Base-by-base conservation (phyloP, 768 basidiomycete genomes). In the Hygrophorus pudorinus region DNA sequence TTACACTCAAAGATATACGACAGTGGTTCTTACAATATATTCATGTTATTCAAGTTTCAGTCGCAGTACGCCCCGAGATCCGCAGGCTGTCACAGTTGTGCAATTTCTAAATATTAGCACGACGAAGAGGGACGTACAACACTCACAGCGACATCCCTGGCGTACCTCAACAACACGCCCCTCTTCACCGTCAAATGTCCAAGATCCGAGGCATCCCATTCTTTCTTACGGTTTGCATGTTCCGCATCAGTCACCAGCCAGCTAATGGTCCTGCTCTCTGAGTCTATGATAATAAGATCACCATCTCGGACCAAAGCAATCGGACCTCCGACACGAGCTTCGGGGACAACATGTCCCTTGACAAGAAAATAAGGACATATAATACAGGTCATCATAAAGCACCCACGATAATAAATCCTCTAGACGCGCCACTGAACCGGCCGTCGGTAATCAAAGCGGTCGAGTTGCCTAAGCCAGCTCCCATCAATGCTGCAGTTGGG, bases 391-490 rank as follows among this genome's bases (percentile, higher is more conserved):
- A n/a, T n/a, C 11, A 20, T 17, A 13, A 71, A 68, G 45, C 77
- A 68, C 47, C 81, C 76, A 29, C 78, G 63, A 69, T 69, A 41
- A 74, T 72, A 56, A 70, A 74, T 9, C 70, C 71, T 35, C 64
- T 60, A 51, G 65, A 85, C 2, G 88, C 89, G 12, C 89, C 89
- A 14, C 84, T 86, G 71, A 92, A 92, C 13, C 89, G 78, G 39
- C 89, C 89, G 57, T 93, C 89, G 0, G 89, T 93, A 51, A 93
- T 81, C 40, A 93, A 70, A 1, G 85, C 85, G 2, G 85, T 87
- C 27, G 78, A 79, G 38, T 75, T 73, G 34, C 81, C 77, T 18
- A 93, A 68, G 20, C 89, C 88, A 38, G 87, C 87, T 16, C 89
- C 89, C 56, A 87, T 80, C 48, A 93, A 70, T 7, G 87, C 87